These are phyloP conservation scores for Furcasterigmium furcatum DNA, from an alignment of 2,329 filamentous ascomycete genomes.

Conservation along the genomic window DNA sequence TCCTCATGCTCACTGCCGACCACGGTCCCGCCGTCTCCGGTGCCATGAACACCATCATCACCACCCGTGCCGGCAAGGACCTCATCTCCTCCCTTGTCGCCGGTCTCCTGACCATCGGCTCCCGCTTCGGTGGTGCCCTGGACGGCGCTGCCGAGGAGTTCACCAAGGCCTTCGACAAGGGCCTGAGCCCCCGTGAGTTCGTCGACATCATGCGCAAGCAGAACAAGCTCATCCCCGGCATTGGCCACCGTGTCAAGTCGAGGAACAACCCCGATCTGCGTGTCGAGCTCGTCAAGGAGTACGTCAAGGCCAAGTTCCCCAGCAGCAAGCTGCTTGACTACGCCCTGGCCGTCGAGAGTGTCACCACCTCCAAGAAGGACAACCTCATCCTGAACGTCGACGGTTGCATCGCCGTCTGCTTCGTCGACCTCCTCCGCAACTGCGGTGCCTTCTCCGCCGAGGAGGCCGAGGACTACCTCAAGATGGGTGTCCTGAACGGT, in stretches of 20 bases:
- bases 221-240: constrained; percentile 99
- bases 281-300: constrained; percentile 99
- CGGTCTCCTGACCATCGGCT: constrained; percentile 97
- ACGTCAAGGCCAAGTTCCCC: constrained; percentile 95
- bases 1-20: constrained; percentile 99
- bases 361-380: constrained; percentile 99
- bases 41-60: constrained; percentile 99
- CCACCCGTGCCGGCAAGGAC: constrained; percentile 98
- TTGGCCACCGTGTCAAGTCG: constrained; percentile 99
- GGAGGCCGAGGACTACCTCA: constrained; percentile 97
- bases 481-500: constrained; percentile 99
- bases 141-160: constrained; percentile 98
- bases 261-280: constrained; percentile 99
- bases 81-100: constrained; percentile 92
- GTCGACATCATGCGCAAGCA: constrained; percentile 99
- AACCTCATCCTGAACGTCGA: constrained; percentile 99
- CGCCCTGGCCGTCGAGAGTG: constrained; percentile 93
- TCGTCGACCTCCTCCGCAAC: constrained; percentile 95
- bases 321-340: constrained; percentile 98
- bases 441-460: constrained; percentile 94
- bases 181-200: constrained; percentile 95
- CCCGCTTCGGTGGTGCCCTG: constrained; percentile 95
- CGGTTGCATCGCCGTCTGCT: constrained; percentile 97
- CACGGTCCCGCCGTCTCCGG: constrained; percentile 98
- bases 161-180: constrained; percentile 97